These are phyloP conservation scores for Paecilomyces dactylethromorphus DNA, from an alignment of 2,329 filamentous ascomycete genomes.

Conservation along the genomic window DNA sequence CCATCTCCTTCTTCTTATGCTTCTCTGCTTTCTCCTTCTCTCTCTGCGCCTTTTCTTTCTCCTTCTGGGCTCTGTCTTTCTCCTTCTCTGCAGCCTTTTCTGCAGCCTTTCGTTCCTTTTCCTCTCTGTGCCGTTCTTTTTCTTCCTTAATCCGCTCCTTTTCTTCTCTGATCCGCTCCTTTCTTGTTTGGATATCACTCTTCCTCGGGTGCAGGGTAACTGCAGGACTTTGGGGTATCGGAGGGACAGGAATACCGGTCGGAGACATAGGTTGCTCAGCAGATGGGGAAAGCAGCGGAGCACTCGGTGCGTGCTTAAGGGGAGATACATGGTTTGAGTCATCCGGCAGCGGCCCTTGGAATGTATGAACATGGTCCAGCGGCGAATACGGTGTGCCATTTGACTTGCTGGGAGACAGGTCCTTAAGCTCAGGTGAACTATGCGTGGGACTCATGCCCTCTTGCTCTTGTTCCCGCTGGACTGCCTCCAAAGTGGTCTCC, in stretches of 20 bases:
- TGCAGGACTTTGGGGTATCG: constrained; percentile 26
- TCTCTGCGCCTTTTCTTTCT: constrained; percentile 42
- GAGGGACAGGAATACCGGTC: constrained; percentile 17
- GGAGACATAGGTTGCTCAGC: constrained; percentile 20
- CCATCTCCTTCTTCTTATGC: constrained; percentile 52
- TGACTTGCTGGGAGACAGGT: constrained; percentile 21
- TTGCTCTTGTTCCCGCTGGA: constrained; percentile 72
- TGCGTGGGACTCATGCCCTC: constrained; percentile 51
- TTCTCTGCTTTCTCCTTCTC: constrained; percentile 42
- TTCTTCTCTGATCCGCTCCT: constrained; percentile 53
- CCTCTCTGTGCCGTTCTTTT: constrained; percentile 56
- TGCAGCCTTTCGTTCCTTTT: constrained; percentile 50
- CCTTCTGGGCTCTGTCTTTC: constrained; percentile 49
- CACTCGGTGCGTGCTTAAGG: constrained; percentile 34
- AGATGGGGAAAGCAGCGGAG: constrained; percentile 42
- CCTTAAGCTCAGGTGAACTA: constrained; percentile 43
- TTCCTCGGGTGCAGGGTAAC: constrained; percentile 47
- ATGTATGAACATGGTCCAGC: constrained; percentile 34
- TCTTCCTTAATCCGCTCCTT: constrained; percentile 58
- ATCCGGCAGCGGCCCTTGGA: constrained; percentile 26
- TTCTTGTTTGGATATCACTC: constrained; percentile 61
- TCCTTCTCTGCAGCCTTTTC: constrained; percentile 39
- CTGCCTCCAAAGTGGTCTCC: constrained; percentile 67
- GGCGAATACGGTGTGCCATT: constrained; percentile 26
- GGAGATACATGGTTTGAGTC: constrained; percentile 26